These are phyloP conservation scores for Cryptosporidium baileyi DNA, from an alignment of 169 alveolate genomes.

Conservation along the genomic window DNA sequence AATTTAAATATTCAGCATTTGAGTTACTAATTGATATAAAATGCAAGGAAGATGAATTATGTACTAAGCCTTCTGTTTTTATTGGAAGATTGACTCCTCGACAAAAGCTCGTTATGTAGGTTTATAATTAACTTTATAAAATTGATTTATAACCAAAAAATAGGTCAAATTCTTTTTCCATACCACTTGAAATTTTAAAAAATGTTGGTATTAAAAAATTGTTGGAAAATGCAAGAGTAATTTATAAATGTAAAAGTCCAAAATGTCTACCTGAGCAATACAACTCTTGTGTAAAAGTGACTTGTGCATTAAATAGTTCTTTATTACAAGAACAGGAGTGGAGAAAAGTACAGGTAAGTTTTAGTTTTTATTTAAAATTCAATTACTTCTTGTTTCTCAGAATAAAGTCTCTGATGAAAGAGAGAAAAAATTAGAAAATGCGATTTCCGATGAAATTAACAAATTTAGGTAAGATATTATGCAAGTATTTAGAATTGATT, in stretches of 20 bases:
- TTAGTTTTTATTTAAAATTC: neutral
- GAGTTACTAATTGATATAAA: conserved; percentile 27
- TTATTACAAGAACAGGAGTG: neutral
- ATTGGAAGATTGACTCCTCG: conserved; percentile 52
- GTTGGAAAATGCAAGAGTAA: neutral
- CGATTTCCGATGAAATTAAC: conserved; percentile 31
- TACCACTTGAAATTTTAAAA: neutral
- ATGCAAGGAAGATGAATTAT: neutral
- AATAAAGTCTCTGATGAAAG: neutral
- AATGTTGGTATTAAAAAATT: conserved; percentile 2
- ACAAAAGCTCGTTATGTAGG: conserved; percentile 55
- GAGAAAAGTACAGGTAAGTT: conserved; percentile 33
- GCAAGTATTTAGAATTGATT: neutral
- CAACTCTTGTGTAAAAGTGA: conserved; percentile 51
- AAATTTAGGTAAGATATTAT: conserved; percentile 29
- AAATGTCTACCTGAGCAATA: conserved; percentile 49
- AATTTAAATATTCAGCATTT: conserved; percentile 45
- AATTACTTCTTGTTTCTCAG: neutral
- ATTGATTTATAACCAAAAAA: neutral
- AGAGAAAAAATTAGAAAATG: neutral
- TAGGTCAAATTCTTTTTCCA: conserved; percentile 41
- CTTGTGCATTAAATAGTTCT: conserved; percentile 19
- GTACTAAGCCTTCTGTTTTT: conserved; percentile 39
- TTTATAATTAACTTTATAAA: neutral
- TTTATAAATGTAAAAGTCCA: conserved; percentile 40